Conservation (phyloP, 1,284 basidiomycete species). For the Sanguinoderma infundibulare region DNA sequence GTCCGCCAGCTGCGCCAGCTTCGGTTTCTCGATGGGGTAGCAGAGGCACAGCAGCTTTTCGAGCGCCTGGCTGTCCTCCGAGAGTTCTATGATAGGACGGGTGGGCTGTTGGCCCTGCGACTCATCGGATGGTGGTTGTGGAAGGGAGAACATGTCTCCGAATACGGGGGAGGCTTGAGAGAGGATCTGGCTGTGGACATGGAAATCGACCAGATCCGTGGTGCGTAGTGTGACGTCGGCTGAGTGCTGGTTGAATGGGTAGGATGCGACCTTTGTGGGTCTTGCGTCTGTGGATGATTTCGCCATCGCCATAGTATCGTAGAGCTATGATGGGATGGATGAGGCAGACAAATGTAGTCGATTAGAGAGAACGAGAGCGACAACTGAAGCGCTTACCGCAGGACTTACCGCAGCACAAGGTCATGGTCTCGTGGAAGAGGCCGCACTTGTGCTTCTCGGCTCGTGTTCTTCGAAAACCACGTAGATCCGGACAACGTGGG, state of each 20-base stretch:
- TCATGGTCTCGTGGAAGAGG: too few species aligned
- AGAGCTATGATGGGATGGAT: too few species aligned
- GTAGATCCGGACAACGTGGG: too few species aligned
- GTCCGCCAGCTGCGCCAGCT: not conserved
- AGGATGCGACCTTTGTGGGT: too few species aligned
- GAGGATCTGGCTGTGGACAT: slow-evolving; percentile 14
- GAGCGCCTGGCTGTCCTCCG: not conserved
- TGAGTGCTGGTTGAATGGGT: not conserved
- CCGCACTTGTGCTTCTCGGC: too few species aligned
- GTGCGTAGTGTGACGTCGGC: slow-evolving; percentile 31
- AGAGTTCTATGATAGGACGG: not conserved
- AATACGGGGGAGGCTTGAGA: slow-evolving; percentile 31
- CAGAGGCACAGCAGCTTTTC: not conserved
- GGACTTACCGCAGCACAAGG: too few species aligned
- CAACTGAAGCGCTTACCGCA: too few species aligned
- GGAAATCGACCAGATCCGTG: slow-evolving; percentile 22
- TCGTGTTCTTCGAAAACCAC: too few species aligned
- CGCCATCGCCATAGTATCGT: too few species aligned
- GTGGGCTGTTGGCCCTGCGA: not conserved
- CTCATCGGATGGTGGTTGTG: not conserved
- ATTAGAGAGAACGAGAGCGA: too few species aligned
- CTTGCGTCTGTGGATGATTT: too few species aligned
- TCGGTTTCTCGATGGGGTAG: not conserved
- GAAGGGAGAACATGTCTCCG: slow-evolving; percentile 7
- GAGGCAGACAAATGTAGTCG: too few species aligned